Conservation (phyloP, 805 yeast genomes). For the Cyberlindnera maritima region DNA sequence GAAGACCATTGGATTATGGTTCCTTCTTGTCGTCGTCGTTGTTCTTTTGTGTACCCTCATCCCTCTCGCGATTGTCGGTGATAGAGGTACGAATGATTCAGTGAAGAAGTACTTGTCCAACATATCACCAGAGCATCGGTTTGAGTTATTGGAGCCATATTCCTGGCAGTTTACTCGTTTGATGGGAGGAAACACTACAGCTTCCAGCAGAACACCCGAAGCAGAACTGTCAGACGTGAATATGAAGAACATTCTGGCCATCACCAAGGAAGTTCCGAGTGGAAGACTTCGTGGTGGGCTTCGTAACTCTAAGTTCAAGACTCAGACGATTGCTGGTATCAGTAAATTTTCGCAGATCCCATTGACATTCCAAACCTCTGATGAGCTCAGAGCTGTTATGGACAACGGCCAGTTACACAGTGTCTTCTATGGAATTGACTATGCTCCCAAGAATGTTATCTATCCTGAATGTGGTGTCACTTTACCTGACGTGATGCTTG, state of each 20-base stretch:
- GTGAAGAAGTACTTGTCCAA: conserved; percentile 30
- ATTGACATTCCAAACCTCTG: conserved; percentile 31
- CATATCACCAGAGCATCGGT: conserved; percentile 26
- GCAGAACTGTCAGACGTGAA: background rate
- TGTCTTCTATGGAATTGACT: conserved; percentile 55
- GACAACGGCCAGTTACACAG: conserved; percentile 30
- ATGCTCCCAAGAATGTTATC: conserved; percentile 53
- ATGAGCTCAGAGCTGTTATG: conserved; percentile 38
- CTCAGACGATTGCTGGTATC: conserved; percentile 20
- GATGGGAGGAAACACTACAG: background rate
- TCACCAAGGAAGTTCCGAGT: background rate
- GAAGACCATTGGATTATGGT: conserved; percentile 21
- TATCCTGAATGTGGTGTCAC: conserved; percentile 53
- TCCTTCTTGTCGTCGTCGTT: conserved; percentile 18
- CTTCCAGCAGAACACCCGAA: background rate
- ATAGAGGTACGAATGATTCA: conserved; percentile 32
- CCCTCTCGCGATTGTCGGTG: conserved; percentile 26
- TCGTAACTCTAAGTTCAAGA: conserved; percentile 9
- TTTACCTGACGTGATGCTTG: conserved; percentile 48
- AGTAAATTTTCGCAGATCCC: conserved; percentile 34
- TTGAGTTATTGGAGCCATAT: conserved; percentile 17
- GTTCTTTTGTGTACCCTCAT: conserved; percentile 15
- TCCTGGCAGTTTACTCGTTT: background rate
- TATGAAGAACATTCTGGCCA: background rate
- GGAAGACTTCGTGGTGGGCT: conserved; percentile 9